These are phyloP conservation scores for Trichoderma cornu-damae DNA, from an alignment of 2,329 filamentous ascomycete species.

Conservation along the genomic window DNA sequence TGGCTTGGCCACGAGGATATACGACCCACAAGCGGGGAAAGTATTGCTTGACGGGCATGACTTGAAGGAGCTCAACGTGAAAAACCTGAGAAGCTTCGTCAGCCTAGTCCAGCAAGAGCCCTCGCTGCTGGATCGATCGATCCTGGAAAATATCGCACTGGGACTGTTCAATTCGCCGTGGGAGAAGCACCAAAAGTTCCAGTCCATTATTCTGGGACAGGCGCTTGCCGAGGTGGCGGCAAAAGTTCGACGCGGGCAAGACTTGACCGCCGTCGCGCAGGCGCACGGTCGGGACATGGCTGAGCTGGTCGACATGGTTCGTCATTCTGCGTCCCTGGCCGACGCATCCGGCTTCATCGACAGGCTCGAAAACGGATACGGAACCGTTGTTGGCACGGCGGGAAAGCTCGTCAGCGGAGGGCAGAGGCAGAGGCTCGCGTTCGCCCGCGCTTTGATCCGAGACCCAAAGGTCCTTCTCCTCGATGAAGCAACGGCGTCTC, in stretches of 20 bases:
- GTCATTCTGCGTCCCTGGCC: slow-evolving; percentile 40
- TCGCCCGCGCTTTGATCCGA: slow-evolving; percentile 53
- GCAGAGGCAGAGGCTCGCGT: slow-evolving; percentile 55
- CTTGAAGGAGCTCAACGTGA: slow-evolving; percentile 45
- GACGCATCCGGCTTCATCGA: slow-evolving; percentile 55
- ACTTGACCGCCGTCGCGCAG: slow-evolving; percentile 42
- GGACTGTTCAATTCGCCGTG: slow-evolving; percentile 43
- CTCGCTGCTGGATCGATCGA: slow-evolving; percentile 41
- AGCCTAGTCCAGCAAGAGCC: slow-evolving; percentile 45
- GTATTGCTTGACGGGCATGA: slow-evolving; percentile 46
- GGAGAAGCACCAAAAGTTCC: slow-evolving; percentile 38
- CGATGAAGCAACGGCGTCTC: slow-evolving; percentile 57
- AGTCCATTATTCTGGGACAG: slow-evolving; percentile 44
- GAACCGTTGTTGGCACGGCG: slow-evolving; percentile 48
- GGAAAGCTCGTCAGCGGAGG: slow-evolving; percentile 55
- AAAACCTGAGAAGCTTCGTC: slow-evolving; percentile 38
- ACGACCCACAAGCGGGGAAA: slow-evolving; percentile 48
- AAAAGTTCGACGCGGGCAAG: slow-evolving; percentile 47
- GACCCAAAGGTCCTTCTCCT: slow-evolving; percentile 54
- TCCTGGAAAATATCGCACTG: slow-evolving; percentile 48
- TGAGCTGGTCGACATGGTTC: slow-evolving; percentile 29
- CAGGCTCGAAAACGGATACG: slow-evolving; percentile 49
- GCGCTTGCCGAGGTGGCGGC: slow-evolving; percentile 46
- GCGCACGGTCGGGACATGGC: slow-evolving; percentile 39
- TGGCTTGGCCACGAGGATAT: slow-evolving; percentile 51